Evolutionary conservation across 2,329 filamentous ascomycete species (phyloP).

Genomic region (Camillea tinctor): DNA sequence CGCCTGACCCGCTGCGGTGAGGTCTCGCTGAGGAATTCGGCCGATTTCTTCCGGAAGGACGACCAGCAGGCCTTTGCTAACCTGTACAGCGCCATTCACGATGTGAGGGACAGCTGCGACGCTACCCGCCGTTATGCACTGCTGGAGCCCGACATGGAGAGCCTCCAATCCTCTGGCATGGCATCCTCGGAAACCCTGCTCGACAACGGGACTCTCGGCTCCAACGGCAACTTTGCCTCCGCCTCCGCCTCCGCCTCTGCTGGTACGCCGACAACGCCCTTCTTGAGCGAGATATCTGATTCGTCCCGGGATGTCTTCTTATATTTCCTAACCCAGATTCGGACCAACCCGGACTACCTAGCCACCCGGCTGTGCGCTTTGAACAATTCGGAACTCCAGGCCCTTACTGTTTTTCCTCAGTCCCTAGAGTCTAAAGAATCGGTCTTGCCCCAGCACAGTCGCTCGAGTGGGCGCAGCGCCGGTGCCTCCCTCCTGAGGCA

Average conservation of each 20-base stretch:
- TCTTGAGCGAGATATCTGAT: slow-evolving; percentile 71
- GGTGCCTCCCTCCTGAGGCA: slow-evolving; percentile 46
- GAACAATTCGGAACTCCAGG: slow-evolving; percentile 71
- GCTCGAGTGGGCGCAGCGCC: slow-evolving; percentile 46
- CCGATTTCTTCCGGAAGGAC: slow-evolving; percentile 75
- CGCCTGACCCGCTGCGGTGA: slow-evolving; percentile 74
- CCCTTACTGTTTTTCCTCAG: slow-evolving; percentile 76
- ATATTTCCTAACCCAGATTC: slow-evolving; percentile 75
- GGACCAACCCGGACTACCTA: slow-evolving; percentile 85
- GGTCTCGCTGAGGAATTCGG: slow-evolving; percentile 71
- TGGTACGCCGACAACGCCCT: slow-evolving; percentile 46
- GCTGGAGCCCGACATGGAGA: slow-evolving; percentile 70
- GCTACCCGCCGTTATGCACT: slow-evolving; percentile 69
- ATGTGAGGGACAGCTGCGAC: slow-evolving; percentile 76
- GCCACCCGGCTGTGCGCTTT: slow-evolving; percentile 78
- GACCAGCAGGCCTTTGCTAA: slow-evolving; percentile 75
- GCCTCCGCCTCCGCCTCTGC: too few relatives aligned
- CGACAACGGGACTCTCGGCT: slow-evolving; percentile 40
- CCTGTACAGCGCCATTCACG: slow-evolving; percentile 74
- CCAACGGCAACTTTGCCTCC: slow-evolving; percentile 5
- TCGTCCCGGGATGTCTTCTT: slow-evolving; percentile 74
- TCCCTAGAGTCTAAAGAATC: slow-evolving; percentile 80
- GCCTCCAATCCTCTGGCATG: slow-evolving; percentile 51
- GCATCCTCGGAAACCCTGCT: slow-evolving; percentile 50
- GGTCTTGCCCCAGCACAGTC: slow-evolving; percentile 68